Conservation (phyloP, 768 basidiomycete genomes). For the Tricholoma bakamatsutake region DNA sequence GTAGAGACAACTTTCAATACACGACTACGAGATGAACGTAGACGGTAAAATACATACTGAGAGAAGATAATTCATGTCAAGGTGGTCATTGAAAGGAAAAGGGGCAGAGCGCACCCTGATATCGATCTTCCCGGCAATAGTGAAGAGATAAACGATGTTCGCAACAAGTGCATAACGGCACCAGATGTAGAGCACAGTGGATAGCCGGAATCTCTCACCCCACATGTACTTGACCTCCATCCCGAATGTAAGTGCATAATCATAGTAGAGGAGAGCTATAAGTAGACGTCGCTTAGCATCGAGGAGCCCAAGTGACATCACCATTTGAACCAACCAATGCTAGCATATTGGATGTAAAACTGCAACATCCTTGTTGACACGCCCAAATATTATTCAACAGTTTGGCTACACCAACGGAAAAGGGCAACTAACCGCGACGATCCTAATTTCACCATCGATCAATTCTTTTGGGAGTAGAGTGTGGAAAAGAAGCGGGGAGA, state of each 20-base stretch:
- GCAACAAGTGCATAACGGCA: constrained; percentile 23
- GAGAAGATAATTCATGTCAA: background rate
- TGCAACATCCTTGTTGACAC: background rate
- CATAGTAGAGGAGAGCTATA: constrained; percentile 21
- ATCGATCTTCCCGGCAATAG: constrained; percentile 13
- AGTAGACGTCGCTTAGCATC: background rate
- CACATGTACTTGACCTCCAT: constrained; percentile 22
- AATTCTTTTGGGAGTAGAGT: too few species aligned
- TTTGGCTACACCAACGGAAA: too few species aligned
- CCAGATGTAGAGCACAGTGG: constrained; percentile 22
- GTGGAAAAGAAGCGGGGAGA: too few species aligned
- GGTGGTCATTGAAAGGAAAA: background rate
- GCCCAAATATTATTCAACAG: background rate
- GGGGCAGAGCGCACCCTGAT: background rate
- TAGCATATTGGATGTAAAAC: constrained; percentile 15
- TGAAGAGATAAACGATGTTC: constrained; percentile 23
- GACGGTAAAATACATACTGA: background rate
- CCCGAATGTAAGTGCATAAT: constrained; percentile 22
- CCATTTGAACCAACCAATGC: constrained; percentile 5
- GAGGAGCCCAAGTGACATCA: background rate
- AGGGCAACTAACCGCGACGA: too few species aligned
- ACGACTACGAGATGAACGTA: background rate
- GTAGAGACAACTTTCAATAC: background rate
- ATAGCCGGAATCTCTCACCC: constrained; percentile 19
- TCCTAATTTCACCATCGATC: too few species aligned